Conservation (phyloP, 2,329 filamentous ascomycete genomes). For the Neoscytalidium dimidiatum region DNA sequence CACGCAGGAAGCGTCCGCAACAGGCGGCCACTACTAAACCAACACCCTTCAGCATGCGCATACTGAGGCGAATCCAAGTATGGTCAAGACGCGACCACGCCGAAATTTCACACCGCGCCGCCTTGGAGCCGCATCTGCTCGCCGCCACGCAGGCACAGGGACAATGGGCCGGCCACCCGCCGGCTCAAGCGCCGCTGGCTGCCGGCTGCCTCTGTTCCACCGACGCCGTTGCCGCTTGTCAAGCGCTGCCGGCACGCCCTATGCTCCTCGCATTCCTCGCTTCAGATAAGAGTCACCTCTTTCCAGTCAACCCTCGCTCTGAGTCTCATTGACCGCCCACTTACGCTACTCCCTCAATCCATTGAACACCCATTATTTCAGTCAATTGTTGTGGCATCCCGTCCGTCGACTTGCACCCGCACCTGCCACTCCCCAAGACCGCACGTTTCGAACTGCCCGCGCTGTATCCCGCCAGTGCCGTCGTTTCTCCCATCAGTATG, state of each 20-base stretch:
- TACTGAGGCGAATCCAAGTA: no score
- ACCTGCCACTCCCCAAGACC: no score
- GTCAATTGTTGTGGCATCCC: no score
- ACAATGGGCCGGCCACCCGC: not conserved
- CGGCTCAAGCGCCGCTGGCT: not conserved
- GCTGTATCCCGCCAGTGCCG: no score
- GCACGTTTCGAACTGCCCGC: not conserved
- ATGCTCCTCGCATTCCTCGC: not conserved
- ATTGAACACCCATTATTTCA: no score
- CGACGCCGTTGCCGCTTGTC: conserved; percentile 3
- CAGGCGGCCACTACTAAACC: not conserved
- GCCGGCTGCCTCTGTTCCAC: not conserved
- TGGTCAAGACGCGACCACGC: no score
- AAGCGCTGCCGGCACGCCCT: not conserved
- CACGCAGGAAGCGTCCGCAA: not conserved
- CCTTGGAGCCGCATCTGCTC: not conserved
- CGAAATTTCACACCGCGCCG: not conserved
- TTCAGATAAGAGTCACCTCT: conserved; percentile 12
- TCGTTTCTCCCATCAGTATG: not conserved
- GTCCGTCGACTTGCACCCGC: no score
- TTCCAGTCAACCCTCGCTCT: not conserved
- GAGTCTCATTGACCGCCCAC: no score
- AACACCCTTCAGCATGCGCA: no score
- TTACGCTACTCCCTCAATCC: no score
- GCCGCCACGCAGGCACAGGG: not conserved